phyloP scores from a whole-genome alignment of 192 early-diverging fungal species.

The Gamsiella multidivaricata region DNA sequence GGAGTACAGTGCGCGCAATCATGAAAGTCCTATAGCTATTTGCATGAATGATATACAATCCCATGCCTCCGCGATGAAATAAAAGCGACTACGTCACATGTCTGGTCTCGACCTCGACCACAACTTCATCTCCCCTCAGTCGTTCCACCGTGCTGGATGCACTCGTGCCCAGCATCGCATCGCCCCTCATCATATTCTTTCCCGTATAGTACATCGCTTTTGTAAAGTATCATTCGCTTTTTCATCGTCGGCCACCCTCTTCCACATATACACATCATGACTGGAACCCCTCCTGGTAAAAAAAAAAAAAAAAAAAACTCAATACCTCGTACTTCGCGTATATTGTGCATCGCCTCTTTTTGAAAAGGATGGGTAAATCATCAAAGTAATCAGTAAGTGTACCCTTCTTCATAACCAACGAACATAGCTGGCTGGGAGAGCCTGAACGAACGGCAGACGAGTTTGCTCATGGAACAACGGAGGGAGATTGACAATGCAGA shows the following conservation, averaged over 20 bases:
- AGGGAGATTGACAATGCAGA: slow-evolving; percentile 47
- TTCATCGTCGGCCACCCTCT: background rate
- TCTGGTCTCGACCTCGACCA: background rate
- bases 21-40: too few relatives aligned
- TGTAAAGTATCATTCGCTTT: background rate
- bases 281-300: slow-evolving; percentile 25
- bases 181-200: background rate
- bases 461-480: slow-evolving; percentile 45
- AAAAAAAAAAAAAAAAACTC: background rate
- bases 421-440: slow-evolving; percentile 46
- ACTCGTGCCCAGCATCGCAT: background rate
- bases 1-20: slow-evolving; percentile 62
- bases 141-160: background rate
- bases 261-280: slow-evolving; percentile 4
- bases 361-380: too few relatives aligned
- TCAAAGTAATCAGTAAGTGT: too few relatives aligned
- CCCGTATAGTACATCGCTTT: too few relatives aligned
- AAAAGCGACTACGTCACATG: too few relatives aligned
- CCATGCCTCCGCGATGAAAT: too few relatives aligned
- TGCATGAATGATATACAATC: too few relatives aligned
- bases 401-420: background rate
- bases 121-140: background rate
- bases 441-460: slow-evolving; percentile 46
- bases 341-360: background rate
- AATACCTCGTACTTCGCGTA: too few relatives aligned